phyloP scores from a whole-genome alignment of 2,329 filamentous ascomycete genomes.

The Diaporthe sp. region DNA sequence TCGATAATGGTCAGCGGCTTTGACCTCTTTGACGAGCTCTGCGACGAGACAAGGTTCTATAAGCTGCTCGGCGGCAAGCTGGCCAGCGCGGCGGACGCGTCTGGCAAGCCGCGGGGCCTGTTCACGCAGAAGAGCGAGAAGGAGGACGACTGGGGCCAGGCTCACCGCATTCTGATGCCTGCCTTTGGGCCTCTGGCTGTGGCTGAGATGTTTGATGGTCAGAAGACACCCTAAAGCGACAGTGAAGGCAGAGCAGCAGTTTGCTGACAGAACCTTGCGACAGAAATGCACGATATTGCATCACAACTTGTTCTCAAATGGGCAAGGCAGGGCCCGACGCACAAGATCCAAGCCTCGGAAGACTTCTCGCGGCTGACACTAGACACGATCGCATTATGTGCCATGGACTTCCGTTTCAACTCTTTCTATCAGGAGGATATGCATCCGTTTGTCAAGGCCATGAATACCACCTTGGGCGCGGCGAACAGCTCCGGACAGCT shows the following conservation, averaged over 20 bases:
- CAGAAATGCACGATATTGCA: conserved; percentile 78
- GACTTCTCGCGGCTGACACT: conserved; percentile 81
- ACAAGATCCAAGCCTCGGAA: conserved; percentile 71
- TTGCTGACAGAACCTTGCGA: neutral
- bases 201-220: conserved; percentile 71
- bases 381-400: conserved; percentile 79
- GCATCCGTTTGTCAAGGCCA: conserved; percentile 79
- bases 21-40: conserved; percentile 70
- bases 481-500: conserved; percentile 65
- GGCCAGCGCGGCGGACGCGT: conserved; percentile 64
- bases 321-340: conserved; percentile 72
- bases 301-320: conserved; percentile 77
- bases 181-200: conserved; percentile 80
- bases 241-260: neutral
- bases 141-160: conserved; percentile 76
- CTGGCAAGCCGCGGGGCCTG: conserved; percentile 73
- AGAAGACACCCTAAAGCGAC: neutral
- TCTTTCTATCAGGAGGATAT: conserved; percentile 78
- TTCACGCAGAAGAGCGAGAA: conserved; percentile 64
- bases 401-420: conserved; percentile 81
- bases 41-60: conserved; percentile 73
- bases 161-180: conserved; percentile 75
- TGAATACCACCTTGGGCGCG: conserved; percentile 74
- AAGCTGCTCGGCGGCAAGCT: conserved; percentile 68
- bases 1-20: conserved; percentile 37